Conservation (phyloP, 176 grass and related monocot species). For the Oryza australiensis region DNA sequence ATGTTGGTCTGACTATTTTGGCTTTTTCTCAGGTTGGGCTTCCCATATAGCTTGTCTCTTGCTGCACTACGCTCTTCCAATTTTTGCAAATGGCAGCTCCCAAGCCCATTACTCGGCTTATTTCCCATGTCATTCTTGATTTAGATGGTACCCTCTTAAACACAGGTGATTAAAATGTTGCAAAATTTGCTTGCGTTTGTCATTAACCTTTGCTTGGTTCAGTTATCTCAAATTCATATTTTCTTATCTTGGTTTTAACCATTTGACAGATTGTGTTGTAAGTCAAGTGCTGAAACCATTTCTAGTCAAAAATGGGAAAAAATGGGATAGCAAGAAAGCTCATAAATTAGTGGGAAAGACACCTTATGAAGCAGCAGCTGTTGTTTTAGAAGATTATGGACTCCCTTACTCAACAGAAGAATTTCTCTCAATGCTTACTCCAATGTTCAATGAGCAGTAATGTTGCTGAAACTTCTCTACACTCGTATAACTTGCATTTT, state of each 20-base stretch:
- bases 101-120: slow-evolving; percentile 41
- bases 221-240: slow-evolving; percentile 4
- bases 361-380: slow-evolving; percentile 71
- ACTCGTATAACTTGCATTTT: slow-evolving; percentile 17
- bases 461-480: slow-evolving; percentile 12
- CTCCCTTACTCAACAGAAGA: slow-evolving; percentile 87
- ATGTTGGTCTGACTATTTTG: slow-evolving; percentile 15
- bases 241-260: slow-evolving; percentile 29
- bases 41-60: slow-evolving; percentile 37
- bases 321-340: slow-evolving; percentile 77
- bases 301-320: slow-evolving; percentile 74
- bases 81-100: slow-evolving; percentile 67
- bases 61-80: slow-evolving; percentile 30
- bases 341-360: slow-evolving; percentile 75
- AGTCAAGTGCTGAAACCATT: slow-evolving; percentile 72
- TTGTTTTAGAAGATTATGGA: slow-evolving; percentile 74
- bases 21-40: slow-evolving; percentile 50
- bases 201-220: slow-evolving; percentile 7
- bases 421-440: slow-evolving; percentile 68
- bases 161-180: slow-evolving; percentile 60
- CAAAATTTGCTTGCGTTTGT: neutral
- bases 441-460: slow-evolving; percentile 84
- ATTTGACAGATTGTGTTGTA: slow-evolving; percentile 67
- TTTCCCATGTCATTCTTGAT: slow-evolving; percentile 92
- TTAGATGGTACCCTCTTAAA: slow-evolving; percentile 96